phyloP scores from a whole-genome alignment of 441 rosid genomes.

The Euphorbia celastroides region DNA sequence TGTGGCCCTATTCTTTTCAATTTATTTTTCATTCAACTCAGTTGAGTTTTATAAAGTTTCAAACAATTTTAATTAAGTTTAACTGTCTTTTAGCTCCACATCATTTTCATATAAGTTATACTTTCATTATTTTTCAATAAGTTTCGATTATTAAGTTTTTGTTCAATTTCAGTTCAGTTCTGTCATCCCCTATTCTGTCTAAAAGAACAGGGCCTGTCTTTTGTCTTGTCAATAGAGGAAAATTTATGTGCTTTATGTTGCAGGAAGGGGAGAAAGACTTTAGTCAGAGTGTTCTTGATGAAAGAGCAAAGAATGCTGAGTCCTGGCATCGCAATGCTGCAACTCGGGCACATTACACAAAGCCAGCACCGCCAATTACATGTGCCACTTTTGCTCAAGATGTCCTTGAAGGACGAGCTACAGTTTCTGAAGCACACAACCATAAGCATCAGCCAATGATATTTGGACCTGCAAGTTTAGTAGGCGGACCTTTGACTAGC shows the following conservation, averaged over 20 bases:
- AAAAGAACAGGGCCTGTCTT: too few species aligned
- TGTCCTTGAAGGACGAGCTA: conserved; percentile 92
- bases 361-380: conserved; percentile 77
- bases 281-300: conserved; percentile 69
- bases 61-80: too few species aligned
- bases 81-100: too few species aligned
- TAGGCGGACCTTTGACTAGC: conserved; percentile 48
- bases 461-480: conserved; percentile 90
- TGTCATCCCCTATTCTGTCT: too few species aligned
- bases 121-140: too few species aligned
- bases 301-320: conserved; percentile 71
- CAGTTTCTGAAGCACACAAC: conserved; percentile 61
- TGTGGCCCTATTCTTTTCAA: too few species aligned
- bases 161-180: too few species aligned
- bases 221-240: conserved; percentile 6
- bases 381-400: conserved; percentile 99
- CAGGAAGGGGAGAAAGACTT: conserved; percentile 72
- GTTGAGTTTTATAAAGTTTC: too few species aligned
- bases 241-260: conserved; percentile 7
- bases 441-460: conserved; percentile 90
- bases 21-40: too few species aligned
- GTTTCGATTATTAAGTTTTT: too few species aligned
- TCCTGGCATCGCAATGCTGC: conserved; percentile 90
- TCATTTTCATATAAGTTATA: too few species aligned
- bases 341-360: conserved; percentile 45